Conservation (phyloP, 805 yeast species). For the Blastobotrys mokoenaii region DNA sequence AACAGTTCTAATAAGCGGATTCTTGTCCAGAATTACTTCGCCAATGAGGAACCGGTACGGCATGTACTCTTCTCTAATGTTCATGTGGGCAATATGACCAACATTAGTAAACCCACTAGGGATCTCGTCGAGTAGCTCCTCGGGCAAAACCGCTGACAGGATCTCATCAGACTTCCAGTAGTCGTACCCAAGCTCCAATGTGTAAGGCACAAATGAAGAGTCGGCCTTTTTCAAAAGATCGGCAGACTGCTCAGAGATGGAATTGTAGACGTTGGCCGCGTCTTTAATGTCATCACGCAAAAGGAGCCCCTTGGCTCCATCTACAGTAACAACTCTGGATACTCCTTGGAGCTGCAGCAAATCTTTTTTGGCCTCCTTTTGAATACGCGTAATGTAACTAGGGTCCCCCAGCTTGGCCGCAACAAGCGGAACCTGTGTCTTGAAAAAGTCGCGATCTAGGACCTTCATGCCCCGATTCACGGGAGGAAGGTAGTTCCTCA, state of each 20-base stretch:
- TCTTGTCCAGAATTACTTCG: slow-evolving; percentile 81
- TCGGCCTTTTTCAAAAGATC: slow-evolving; percentile 40
- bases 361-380: slow-evolving; percentile 49
- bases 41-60: slow-evolving; percentile 80
- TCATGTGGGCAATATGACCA: slow-evolving; percentile 93
- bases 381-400: slow-evolving; percentile 46
- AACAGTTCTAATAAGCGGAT: slow-evolving; percentile 72
- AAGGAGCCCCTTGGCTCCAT: slow-evolving; percentile 44
- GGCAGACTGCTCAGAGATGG: slow-evolving; percentile 37
- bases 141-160: slow-evolving; percentile 68
- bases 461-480: slow-evolving; percentile 52
- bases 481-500: slow-evolving; percentile 45
- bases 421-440: slow-evolving; percentile 47
- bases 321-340: slow-evolving; percentile 52
- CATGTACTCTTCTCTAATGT: slow-evolving; percentile 72
- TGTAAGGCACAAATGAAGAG: slow-evolving; percentile 44
- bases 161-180: slow-evolving; percentile 91
- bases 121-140: slow-evolving; percentile 53
- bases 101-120: slow-evolving; percentile 91
- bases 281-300: slow-evolving; percentile 43
- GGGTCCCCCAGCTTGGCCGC: slow-evolving; percentile 68
- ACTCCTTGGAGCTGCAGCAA: slow-evolving; percentile 63
- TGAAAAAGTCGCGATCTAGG: slow-evolving; percentile 61
- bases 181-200: slow-evolving; percentile 53
- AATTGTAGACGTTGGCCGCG: slow-evolving; percentile 30